Evolutionary conservation across 345 rosid species (phyloP).

Genomic region (Adansonia digitata): DNA sequence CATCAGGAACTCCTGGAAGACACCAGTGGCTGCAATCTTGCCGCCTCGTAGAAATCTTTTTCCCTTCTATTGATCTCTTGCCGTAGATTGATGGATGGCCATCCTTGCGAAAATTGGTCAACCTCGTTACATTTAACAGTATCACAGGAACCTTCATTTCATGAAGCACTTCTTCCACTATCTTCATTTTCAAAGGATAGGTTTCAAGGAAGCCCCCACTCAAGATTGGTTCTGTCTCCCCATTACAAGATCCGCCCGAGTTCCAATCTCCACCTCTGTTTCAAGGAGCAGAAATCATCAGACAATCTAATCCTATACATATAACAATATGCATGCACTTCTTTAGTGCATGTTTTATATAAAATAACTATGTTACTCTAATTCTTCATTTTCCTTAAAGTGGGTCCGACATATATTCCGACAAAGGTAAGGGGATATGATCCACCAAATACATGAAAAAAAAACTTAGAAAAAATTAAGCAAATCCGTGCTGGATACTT

Average conservation of each 20-base stretch:
- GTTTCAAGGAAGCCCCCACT: constrained; percentile 52
- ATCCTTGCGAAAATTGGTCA: constrained; percentile 88
- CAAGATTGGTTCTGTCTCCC: constrained; percentile 64
- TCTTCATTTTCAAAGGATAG: constrained; percentile 85
- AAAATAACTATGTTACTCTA: too few relatives aligned
- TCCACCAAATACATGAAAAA: too few relatives aligned
- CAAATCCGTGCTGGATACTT: too few relatives aligned
- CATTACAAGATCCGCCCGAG: constrained; percentile 85
- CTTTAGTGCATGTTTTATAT: not conserved
- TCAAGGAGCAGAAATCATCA: not conserved
- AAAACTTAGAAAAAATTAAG: too few relatives aligned
- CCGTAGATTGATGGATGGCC: constrained; percentile 87
- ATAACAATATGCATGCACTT: not conserved
- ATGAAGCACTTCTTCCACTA: constrained; percentile 69
- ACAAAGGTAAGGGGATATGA: too few relatives aligned
- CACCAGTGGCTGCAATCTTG: constrained; percentile 99
- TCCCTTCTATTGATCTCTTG: constrained; percentile 38
- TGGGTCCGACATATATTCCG: too few relatives aligned
- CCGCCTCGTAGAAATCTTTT: constrained; percentile 35
- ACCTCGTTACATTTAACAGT: constrained; percentile 70
- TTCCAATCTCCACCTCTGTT: constrained; percentile 96
- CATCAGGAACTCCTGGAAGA: constrained; percentile 89
- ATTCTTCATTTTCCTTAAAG: too few relatives aligned
- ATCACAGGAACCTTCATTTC: constrained; percentile 54
- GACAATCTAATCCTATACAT: not conserved